Base-by-base conservation (phyloP, 257 asterid species). In the Lycium ferocissimum region DNA sequence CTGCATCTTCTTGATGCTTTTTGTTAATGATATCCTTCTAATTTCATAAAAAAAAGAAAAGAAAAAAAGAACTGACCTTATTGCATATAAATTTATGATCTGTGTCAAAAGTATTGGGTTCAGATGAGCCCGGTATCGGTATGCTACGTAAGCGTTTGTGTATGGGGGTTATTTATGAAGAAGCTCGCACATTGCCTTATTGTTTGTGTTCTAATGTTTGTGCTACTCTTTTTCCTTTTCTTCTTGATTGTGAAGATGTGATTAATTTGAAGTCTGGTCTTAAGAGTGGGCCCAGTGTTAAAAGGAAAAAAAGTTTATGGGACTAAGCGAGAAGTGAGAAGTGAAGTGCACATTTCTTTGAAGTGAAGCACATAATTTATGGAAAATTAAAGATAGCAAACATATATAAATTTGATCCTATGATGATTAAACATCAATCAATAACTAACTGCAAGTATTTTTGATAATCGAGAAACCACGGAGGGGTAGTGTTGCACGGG, bases 201-300 rank as follows among this genome's bases (percentile, higher is more conserved):
- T 76, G 81, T 76, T 22, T 73, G n/a, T 73, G 59, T 73, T 73
- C 6, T 47, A 47, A 73, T 73, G 61, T 45, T 51, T 76, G 81
- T 51, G 81, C 57, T 49, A 53, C 43, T 6, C 59, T 12, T 73
- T 45, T 70, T 10, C 54, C 54, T 15, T 38, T 20, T 65, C 6
- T 6, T 38, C 58, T 40, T 40, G 33, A 49, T 20, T 49, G 20
- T 14, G 61, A 75, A 47, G 58, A 49, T 45, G 49, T 20, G n/a
- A 45, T 75, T 12, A 47, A 47, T 73, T 75, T 75, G 22, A 18
- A 20, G 20, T 49, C 61, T 75, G 61, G 13, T 49, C 20, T 5
- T 75, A 20, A 13, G 45, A 5, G 47, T 33, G 9, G n/a, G n/a
- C 73, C 22, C 61, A 22, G 61, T 49, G 18, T 75, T 49, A 6